These are phyloP conservation scores for Sclerotinia subarctica DNA, from an alignment of 2,329 filamentous ascomycete genomes.

Conservation along the genomic window DNA sequence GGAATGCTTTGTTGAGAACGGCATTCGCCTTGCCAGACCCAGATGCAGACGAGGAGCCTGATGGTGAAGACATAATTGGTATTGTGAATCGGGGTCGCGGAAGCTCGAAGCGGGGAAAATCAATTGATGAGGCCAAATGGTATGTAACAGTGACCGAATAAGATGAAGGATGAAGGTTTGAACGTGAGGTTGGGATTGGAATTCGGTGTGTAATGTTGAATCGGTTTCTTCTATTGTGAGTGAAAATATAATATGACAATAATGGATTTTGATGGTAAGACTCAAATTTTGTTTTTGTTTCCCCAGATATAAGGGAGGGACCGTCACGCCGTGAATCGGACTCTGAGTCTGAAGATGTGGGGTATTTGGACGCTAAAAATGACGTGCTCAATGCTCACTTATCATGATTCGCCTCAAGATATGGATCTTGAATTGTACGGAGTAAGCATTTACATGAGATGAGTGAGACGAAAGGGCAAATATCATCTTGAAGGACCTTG, in stretches of 20 bases:
- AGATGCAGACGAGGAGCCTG: constrained; percentile 28
- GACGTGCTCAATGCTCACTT: constrained; percentile 21
- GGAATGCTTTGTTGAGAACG: constrained; percentile 33
- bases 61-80: constrained; percentile 38
- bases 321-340: constrained; percentile 6
- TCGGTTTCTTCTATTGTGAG: neutral
- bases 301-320: neutral
- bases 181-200: neutral
- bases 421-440: neutral
- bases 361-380: constrained; percentile 18
- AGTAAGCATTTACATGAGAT: neutral
- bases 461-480: neutral
- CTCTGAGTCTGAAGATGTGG: constrained; percentile 16
- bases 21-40: constrained; percentile 31
- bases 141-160: neutral
- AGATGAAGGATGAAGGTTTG: neutral
- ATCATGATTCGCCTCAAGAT: constrained; percentile 1
- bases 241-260: neutral
- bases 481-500: neutral
- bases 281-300: constrained; percentile 13
- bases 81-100: neutral
- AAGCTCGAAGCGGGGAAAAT: constrained; percentile 10
- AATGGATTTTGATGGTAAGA: constrained; percentile 1
- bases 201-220: neutral
- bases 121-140: constrained; percentile 1